phyloP scores from a whole-genome alignment of 2,329 filamentous ascomycete genomes.

The Neonectria magnoliae region DNA sequence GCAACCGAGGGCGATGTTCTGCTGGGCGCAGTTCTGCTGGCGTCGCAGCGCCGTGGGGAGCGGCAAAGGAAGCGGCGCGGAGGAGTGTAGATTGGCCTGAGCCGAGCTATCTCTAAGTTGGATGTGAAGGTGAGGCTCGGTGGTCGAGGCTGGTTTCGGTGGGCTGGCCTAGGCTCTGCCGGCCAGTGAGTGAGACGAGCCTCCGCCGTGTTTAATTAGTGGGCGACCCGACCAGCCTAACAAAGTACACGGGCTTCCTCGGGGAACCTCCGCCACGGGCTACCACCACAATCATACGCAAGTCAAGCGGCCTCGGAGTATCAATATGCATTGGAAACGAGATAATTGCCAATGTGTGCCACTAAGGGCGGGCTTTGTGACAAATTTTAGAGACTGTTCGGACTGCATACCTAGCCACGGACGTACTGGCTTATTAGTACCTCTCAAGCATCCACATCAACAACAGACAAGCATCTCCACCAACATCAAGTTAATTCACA shows the following conservation, averaged over 20 bases:
- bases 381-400: neutral
- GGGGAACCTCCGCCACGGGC: neutral
- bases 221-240: slow-evolving; percentile 1
- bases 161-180: slow-evolving; percentile 17
- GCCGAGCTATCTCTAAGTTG: slow-evolving; percentile 25
- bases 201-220: slow-evolving; percentile 6
- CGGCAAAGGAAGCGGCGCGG: slow-evolving; percentile 10
- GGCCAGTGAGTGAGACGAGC: slow-evolving; percentile 18
- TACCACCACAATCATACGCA: slow-evolving; percentile 9
- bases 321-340: neutral
- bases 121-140: slow-evolving; percentile 28
- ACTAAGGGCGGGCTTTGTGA: neutral
- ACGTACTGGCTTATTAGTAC: neutral
- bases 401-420: neutral
- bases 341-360: neutral
- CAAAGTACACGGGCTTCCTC: neutral
- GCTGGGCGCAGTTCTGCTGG: neutral
- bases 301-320: neutral
- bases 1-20: neutral
- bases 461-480: neutral
- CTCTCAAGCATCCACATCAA: neutral
- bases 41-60: slow-evolving; percentile 10
- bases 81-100: slow-evolving; percentile 19
- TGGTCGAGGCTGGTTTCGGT: slow-evolving; percentile 23
- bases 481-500: neutral